Percentiles rank a stretch among this genome's conserved stretches.
Evolutionary conservation across 192 early-diverging fungal species (phyloP).

Genomic region (Chytriomyces sp.): DNA sequence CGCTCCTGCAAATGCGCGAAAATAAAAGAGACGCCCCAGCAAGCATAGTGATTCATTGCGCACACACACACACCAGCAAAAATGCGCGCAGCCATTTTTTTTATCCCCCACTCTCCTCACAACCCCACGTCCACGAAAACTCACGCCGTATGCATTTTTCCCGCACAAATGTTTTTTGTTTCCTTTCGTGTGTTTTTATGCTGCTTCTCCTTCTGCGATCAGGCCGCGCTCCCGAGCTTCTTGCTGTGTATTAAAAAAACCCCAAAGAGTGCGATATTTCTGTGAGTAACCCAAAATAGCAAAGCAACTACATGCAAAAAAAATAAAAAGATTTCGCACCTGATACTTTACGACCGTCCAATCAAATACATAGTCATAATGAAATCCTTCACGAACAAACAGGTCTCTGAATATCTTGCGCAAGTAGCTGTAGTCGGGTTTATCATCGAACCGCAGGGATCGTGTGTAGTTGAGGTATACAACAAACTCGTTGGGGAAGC

Average conservation of each 20-base stretch:
- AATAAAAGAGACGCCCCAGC: too few species aligned
- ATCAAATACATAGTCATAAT: constrained; percentile 73
- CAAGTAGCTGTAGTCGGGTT: constrained; percentile 67
- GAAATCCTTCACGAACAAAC: constrained; percentile 66
- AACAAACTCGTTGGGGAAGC: constrained; percentile 65
- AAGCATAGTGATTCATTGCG: too few species aligned
- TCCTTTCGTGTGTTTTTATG: too few species aligned
- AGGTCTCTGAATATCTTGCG: constrained; percentile 66
- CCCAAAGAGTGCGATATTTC: constrained; percentile 40
- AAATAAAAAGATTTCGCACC: constrained; percentile 9
- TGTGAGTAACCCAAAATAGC: constrained; percentile 38
- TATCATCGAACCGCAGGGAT: constrained; percentile 67
- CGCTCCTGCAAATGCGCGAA: too few species aligned
- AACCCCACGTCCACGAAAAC: too few species aligned
- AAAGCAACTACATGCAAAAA: neutral
- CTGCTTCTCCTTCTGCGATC: neutral
- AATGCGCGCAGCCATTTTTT: too few species aligned
- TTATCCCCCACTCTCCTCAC: too few species aligned
- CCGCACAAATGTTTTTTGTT: too few species aligned
- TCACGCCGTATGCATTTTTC: too few species aligned
- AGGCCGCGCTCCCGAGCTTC: constrained; percentile 20
- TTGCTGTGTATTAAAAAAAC: constrained; percentile 35
- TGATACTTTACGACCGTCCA: constrained; percentile 55
- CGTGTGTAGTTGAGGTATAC: constrained; percentile 67
- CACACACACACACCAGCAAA: too few species aligned